Evolutionary conservation across 208 protist genomes (phyloP), one percentile per base, ranked within the genome.

Genomic region (Crithidia mellificae): DNA sequence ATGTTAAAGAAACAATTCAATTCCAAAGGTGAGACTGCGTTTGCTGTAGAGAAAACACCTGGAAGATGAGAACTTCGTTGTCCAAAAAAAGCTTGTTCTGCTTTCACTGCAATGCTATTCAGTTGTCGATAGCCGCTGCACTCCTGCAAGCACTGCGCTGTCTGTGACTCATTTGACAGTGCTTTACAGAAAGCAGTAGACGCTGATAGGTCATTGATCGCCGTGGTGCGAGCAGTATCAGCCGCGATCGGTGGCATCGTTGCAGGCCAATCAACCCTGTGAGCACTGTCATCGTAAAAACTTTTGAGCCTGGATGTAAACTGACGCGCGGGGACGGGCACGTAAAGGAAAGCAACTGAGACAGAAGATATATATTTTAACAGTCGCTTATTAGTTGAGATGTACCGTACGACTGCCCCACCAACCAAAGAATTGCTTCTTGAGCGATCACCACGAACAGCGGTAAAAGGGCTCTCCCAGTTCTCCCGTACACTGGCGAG

Each of bases 351-450:
- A 6, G 36, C 20, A 34, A 64, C 56, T 0, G 29, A 6, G 20
- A 75, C 69, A 17, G 19, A 43, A 14, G 51, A 19, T 11, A 68
- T 15, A 19, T 64, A 43, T 54, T 41, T 62, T n/a, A 62, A 24
- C 0, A 38, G 1, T 5, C 50, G 44, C 52, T 34, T 25, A 29
- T 50, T 57, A 14, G 69, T 75, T 6, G 46, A 47, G 50, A 75
- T 20, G 46, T 68, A 75, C 30, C 69, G 69, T 2, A 53, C 58
- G 11, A 58, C 54, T 25, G 69, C 62, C 11, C 69, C 69, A 19
- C 22, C 27, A 4, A 59, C 34, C 6, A 43, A 25, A 0, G 7
- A 5, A 8, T 56, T 32, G 30, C 59, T 11, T 32, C 14, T 11
- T 12, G 12, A 2, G 66, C 22, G 24, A 11, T 11, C 8, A 3